These are phyloP conservation scores for Karstenula rhodostoma DNA, from an alignment of 2,329 filamentous ascomycete species.

Conservation along the genomic window DNA sequence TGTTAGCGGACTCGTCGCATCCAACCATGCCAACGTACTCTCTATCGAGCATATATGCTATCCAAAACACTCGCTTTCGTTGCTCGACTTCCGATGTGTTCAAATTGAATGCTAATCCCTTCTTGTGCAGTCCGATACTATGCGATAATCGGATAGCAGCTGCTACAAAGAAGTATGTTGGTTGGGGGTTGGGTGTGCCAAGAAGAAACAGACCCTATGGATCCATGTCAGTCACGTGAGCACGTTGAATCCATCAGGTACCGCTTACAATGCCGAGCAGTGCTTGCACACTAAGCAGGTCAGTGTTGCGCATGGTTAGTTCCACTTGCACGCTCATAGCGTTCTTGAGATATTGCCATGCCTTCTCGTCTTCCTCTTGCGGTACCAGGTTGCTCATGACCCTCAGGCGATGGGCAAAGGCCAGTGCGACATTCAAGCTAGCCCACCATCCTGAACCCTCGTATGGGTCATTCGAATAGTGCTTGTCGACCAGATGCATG, in stretches of 20 bases:
- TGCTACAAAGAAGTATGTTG: conserved; percentile 88
- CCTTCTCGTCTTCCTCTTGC: conserved; percentile 90
- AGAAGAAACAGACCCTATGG: conserved; percentile 88
- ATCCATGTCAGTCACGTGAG: conserved; percentile 27
- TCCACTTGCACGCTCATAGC: conserved; percentile 93
- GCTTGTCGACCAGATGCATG: conserved; percentile 94
- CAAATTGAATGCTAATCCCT: conserved; percentile 89
- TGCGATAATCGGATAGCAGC: conserved; percentile 90
- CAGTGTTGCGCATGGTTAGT: conserved; percentile 93
- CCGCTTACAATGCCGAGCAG: conserved; percentile 79
- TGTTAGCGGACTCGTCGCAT: too few relatives aligned
- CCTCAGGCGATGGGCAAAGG: conserved; percentile 89
- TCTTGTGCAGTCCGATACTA: conserved; percentile 94
- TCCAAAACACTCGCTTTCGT: conserved; percentile 80
- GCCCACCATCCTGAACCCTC: conserved; percentile 99
- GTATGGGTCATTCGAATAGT: conserved; percentile 92
- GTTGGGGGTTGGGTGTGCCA: conserved; percentile 95
- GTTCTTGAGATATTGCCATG: conserved; percentile 96
- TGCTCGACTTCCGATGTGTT: conserved; percentile 96
- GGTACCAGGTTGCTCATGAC: conserved; percentile 95
- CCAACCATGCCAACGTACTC: too few relatives aligned
- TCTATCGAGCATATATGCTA: conserved; percentile 77
- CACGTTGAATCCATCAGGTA: background rate
- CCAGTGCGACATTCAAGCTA: conserved; percentile 89
- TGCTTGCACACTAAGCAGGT: conserved; percentile 92